Base-by-base conservation (phyloP, 768 basidiomycete species). In the Neoboletus brunneissimus region DNA sequence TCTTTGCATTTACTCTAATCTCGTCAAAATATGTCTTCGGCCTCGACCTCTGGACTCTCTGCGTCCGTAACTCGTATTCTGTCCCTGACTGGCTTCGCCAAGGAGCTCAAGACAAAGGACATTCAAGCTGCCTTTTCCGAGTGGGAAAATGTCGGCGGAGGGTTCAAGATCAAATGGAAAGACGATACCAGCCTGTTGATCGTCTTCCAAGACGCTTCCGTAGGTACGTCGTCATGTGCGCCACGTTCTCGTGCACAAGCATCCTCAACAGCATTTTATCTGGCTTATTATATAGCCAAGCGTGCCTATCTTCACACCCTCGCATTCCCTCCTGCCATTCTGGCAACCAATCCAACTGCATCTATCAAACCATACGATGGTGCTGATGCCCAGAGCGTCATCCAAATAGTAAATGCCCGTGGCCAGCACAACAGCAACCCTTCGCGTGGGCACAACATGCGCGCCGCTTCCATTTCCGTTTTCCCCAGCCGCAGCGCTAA, bases 111-210 rank as follows among this genome's bases (percentile, higher is more conserved):
- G 79, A 99, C 97, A 50, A 88, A 93, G 72, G 97, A 99, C 74
- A 91, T 99, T 48, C 94, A 98, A 69, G 69, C 80, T 42, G 89
- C 93, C 44, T 97, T 98, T 72, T 78, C 86, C 48, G 93, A 94
- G 44, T 98, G 89, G 82, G 94, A 97, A 66, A 80, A 76, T 57
- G 77, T 86, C 51, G 84, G 79, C 54, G 97, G 96, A 29, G 97
- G 97, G 23, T 97, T 96, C 79, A 94, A 95, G 81, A 95, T 99
- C 71, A 99, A 99, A 72, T 99, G 97, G 97, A 83, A 85, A 65
- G 95, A 99, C 73, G 97, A 99, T 74, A 94, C 92, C 37, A 95
- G 91, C 68, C 89, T 96, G 40, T 77, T 95, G 64, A 89, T 97
- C 63, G 97, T 99, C 53, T 99, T 99, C 70, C 82, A 84, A 60